Conservation (phyloP, 805 yeast species). For the Blastobotrys peoriensis region DNA sequence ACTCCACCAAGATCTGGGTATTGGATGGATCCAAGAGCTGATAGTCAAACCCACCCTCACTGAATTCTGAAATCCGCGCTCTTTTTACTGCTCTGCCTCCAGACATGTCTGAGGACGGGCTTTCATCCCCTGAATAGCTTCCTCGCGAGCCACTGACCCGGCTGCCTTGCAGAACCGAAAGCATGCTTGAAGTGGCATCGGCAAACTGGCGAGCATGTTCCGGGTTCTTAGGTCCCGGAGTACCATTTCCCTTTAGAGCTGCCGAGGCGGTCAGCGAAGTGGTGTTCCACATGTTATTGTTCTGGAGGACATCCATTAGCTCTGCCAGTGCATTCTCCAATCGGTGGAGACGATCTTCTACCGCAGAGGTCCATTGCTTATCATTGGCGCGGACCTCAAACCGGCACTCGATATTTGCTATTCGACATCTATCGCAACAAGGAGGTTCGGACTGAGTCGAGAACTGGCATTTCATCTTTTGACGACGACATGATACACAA, state of each 20-base stretch:
- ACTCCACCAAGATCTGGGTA: conserved; percentile 14
- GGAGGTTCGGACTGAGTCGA: conserved; percentile 11
- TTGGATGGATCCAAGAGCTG: conserved; percentile 1
- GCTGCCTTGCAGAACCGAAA: conserved; percentile 1
- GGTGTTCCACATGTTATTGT: conserved; percentile 1
- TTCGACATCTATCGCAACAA: conserved; percentile 18
- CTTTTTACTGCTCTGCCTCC: neutral
- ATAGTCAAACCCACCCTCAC: conserved; percentile 1
- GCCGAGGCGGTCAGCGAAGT: neutral
- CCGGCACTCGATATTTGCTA: conserved; percentile 13
- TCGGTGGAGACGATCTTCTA: conserved; percentile 8
- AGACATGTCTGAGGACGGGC: neutral
- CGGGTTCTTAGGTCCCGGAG: neutral
- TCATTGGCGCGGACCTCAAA: conserved; percentile 12
- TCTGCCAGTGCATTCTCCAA: conserved; percentile 12
- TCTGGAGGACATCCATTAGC: conserved; percentile 9
- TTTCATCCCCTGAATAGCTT: neutral
- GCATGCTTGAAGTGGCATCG: neutral
- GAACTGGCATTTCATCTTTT: conserved; percentile 18
- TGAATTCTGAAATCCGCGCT: neutral
- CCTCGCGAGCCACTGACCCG: conserved; percentile 1
- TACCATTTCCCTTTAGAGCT: neutral
- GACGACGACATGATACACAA: conserved; percentile 17
- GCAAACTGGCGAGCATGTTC: neutral
- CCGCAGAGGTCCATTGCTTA: conserved; percentile 11